Percentiles rank a stretch among this genome's conserved stretches.
phyloP scores from a whole-genome alignment of 441 rosid genomes.

The Bocquillonia castaneifolia region DNA sequence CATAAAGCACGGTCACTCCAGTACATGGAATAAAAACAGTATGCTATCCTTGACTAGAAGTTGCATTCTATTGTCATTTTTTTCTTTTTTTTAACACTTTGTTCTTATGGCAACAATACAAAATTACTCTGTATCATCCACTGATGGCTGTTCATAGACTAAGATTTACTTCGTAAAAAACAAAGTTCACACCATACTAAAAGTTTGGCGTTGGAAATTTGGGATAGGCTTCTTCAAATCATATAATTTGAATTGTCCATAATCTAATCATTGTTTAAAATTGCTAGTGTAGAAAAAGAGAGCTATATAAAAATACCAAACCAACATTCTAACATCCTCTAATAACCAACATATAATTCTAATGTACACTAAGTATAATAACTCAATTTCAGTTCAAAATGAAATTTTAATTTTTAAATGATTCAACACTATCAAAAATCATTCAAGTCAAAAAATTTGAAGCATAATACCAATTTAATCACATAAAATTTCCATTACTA shows the following conservation, averaged over 20 bases:
- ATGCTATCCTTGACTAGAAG: not conserved
- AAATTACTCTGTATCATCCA: too few species aligned
- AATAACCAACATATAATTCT: not conserved
- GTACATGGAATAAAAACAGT: not conserved
- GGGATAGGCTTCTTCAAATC: not conserved
- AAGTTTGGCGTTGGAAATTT: not conserved
- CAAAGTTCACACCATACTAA: too few species aligned
- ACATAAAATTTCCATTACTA: not conserved
- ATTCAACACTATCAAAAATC: not conserved
- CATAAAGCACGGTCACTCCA: not conserved
- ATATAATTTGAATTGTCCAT: not conserved
- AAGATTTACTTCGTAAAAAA: too few species aligned
- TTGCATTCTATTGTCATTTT: too few species aligned
- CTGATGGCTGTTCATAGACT: too few species aligned
- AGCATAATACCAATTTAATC: not conserved
- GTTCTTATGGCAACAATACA: too few species aligned
- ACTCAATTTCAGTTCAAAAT: not conserved
- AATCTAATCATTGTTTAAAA: not conserved
- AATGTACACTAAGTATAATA: not conserved
- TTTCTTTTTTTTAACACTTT: too few species aligned
- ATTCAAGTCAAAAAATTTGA: not conserved
- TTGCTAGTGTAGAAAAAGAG: not conserved
- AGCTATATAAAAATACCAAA: not conserved
- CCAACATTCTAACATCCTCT: not conserved
- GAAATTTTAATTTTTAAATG: not conserved